A percentile compares a stretch with the other conserved stretches of the same genome.
phyloP scores from a whole-genome alignment of 345 rosid genomes.

The Arabis alpina region DNA sequence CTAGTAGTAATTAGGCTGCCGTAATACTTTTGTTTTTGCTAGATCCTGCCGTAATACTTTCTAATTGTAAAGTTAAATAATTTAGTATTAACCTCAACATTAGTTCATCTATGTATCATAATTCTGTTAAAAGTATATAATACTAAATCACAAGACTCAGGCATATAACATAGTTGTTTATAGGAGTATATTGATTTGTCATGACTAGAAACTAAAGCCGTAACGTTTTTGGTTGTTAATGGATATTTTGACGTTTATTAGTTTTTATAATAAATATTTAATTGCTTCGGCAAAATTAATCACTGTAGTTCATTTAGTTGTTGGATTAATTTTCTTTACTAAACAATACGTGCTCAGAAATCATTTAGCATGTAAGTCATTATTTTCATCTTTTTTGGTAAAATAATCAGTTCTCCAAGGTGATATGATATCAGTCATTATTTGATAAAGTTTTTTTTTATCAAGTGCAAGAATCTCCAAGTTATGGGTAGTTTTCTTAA shows the following conservation, averaged over 20 bases:
- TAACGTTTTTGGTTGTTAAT: too few species aligned
- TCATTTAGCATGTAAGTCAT: not conserved
- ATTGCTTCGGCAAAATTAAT: not conserved
- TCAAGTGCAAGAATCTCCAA: conserved; percentile 12
- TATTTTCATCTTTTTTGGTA: not conserved
- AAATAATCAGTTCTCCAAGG: too few species aligned
- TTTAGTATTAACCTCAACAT: conserved; percentile 1
- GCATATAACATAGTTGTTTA: too few species aligned
- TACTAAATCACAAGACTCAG: too few species aligned
- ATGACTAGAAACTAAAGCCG: too few species aligned
- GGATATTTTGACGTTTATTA: not conserved
- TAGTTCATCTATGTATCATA: not conserved
- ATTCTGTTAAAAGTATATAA: not conserved
- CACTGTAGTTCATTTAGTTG: not conserved
- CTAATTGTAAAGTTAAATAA: not conserved
- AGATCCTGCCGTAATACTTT: too few species aligned
- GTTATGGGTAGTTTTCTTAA: not conserved
- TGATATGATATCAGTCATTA: not conserved
- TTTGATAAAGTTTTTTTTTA: not conserved
- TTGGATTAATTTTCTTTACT: not conserved
- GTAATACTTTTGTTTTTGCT: not conserved
- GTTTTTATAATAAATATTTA: not conserved
- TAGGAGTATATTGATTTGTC: too few species aligned
- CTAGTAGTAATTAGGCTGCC: not conserved
- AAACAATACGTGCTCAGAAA: not conserved